Conservation (phyloP, 306 rosid genomes). For the Heteromeles arbutifolia region DNA sequence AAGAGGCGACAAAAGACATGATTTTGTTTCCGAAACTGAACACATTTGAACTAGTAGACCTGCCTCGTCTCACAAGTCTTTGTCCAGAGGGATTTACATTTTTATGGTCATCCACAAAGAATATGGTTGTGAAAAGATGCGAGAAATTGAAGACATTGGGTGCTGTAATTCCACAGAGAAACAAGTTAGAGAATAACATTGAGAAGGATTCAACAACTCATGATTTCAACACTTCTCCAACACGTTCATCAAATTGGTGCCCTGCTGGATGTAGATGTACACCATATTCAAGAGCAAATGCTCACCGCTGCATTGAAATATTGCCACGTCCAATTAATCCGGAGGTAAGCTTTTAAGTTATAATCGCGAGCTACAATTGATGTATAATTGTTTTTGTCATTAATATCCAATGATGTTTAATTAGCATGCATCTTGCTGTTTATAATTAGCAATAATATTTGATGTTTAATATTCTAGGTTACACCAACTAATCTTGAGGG, state of each 20-base stretch:
- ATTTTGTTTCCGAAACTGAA: neutral
- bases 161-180: neutral
- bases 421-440: no score
- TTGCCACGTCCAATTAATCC: neutral
- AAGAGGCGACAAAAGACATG: neutral
- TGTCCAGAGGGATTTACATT: neutral
- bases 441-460: neutral
- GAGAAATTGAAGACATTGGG: neutral
- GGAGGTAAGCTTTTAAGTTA: neutral
- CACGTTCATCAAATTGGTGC: no score
- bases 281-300: neutral
- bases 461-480: neutral
- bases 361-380: no score
- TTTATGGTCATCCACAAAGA: neutral
- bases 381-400: no score
- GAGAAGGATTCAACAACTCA: neutral
- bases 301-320: neutral
- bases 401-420: no score
- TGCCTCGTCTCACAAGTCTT: neutral
- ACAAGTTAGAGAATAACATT: neutral
- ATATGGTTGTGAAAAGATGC: fast-evolving
- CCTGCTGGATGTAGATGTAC: neutral
- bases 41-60: fast-evolving
- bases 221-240: neutral
- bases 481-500: neutral